phyloP scores from a whole-genome alignment of 768 basidiomycete genomes.

The Boletus vinaceobasis region DNA sequence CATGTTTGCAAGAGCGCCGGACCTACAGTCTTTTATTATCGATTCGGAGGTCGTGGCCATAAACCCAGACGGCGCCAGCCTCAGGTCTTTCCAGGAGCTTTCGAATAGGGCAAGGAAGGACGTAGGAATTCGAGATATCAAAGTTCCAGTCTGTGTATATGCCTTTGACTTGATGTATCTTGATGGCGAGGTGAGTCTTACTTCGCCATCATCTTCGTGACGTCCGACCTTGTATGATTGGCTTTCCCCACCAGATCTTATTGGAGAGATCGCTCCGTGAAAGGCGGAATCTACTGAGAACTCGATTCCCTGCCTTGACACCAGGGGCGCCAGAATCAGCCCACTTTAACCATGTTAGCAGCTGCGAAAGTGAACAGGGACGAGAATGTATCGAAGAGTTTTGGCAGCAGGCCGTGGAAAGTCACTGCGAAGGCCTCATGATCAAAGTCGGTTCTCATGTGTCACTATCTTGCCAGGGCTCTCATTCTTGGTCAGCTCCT shows the following conservation, averaged over 20 bases:
- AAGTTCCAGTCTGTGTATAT: slow-evolving; percentile 77
- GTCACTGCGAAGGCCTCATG: slow-evolving; percentile 91
- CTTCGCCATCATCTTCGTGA: not conserved
- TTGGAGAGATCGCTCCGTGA: slow-evolving; percentile 67
- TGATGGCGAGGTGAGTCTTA: slow-evolving; percentile 64
- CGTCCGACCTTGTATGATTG: not conserved
- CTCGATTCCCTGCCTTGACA: slow-evolving; percentile 53
- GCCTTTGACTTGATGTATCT: slow-evolving; percentile 89
- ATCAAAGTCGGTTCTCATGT: slow-evolving; percentile 58
- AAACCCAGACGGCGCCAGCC: slow-evolving; percentile 55
- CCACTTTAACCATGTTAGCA: slow-evolving; percentile 70
- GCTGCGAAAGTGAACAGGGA: slow-evolving; percentile 61
- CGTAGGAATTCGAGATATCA: slow-evolving; percentile 70
- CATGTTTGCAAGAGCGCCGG: slow-evolving; percentile 43
- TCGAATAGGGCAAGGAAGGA: slow-evolving; percentile 83
- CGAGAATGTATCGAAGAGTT: slow-evolving; percentile 67
- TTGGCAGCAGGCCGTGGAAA: slow-evolving; percentile 70
- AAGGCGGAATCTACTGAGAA: slow-evolving; percentile 62
- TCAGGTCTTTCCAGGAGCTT: slow-evolving; percentile 83
- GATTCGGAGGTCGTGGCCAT: slow-evolving; percentile 89
- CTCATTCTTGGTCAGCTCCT: slow-evolving; percentile 48
- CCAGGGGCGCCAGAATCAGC: slow-evolving; percentile 49
- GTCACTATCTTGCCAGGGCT: not conserved
- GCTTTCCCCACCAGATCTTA: slow-evolving; percentile 47
- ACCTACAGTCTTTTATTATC: slow-evolving; percentile 64